Base-by-base conservation (phyloP, 768 basidiomycete genomes). In the Arthromyces matolae region DNA sequence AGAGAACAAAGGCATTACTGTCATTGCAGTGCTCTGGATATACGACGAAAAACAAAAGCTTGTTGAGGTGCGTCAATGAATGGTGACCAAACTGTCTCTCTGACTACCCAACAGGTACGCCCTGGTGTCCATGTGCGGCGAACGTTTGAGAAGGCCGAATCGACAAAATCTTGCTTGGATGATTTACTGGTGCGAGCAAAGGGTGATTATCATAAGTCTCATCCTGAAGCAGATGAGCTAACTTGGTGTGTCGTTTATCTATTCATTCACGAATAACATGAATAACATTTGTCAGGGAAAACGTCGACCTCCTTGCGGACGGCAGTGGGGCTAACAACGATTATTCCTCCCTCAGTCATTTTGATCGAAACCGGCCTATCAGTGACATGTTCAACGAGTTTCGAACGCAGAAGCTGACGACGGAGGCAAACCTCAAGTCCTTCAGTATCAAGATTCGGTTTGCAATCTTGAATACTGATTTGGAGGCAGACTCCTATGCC, bases 281-380 rank as follows among this genome's bases (percentile, higher is more conserved):
- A n/a, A n/a, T n/a, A n/a, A n/a, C n/a, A 35, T 25, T 3, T 12
- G 5, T n/a, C 14, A 45, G 45, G 35, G 13, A 13, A 20, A 45
- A 45, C 12, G 28, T 45, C n/a, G 8, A 20, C 18, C 45, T 46
- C 13, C 9, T 46, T 5, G 45, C 45, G 19, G 45, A 37, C 29
- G 18, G 45, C 23, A 42, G 28, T 20, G 35, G 45, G 6, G 35
- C 34, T 6, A 36, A 14, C 13, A 46, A 46, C 31, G 45, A 46
- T 14, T 46, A 36, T 25, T 20, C 35, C 24, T 46, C 25, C n/a
- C 29, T 44, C 6, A 44, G 42, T 24, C 42, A 44, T 44, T 33
- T 44, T 32, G 32, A 44, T 14, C 3, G 23, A 20, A 44, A 5
- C 4, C 23, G 5, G 20, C 29, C 32, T 44, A 18, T 44, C 14